Conservation (phyloP, 495 filamentous ascomycete species). For the Penicillium canescens region DNA sequence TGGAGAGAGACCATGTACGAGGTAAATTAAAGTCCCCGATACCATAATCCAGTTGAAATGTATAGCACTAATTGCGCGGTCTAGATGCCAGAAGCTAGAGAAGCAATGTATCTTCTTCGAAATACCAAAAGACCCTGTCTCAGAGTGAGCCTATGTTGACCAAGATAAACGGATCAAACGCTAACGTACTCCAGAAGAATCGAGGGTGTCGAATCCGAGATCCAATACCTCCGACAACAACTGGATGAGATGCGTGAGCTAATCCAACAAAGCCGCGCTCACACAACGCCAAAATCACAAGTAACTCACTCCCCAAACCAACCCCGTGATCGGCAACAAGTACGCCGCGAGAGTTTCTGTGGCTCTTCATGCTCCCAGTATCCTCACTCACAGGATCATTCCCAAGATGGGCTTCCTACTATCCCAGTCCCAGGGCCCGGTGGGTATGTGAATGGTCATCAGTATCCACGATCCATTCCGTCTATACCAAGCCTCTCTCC, state of each 20-base stretch:
- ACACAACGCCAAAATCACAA: slow-evolving; percentile 1
- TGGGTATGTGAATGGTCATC: slow-evolving; percentile 1
- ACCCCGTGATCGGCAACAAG: slow-evolving; percentile 5
- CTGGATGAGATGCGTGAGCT: slow-evolving; percentile 29
- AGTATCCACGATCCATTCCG: slow-evolving; percentile 11
- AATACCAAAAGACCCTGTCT: slow-evolving; percentile 34
- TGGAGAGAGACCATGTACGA: slow-evolving; percentile 38
- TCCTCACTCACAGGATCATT: background rate
- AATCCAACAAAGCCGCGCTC: slow-evolving; percentile 11
- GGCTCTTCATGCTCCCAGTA: slow-evolving; percentile 10
- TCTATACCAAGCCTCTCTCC: slow-evolving; percentile 12
- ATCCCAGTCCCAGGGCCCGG: background rate
- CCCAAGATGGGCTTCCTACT: background rate
- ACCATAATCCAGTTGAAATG: background rate
- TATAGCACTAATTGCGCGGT: background rate
- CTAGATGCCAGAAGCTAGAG: slow-evolving; percentile 34
- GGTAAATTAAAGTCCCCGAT: slow-evolving; percentile 14
- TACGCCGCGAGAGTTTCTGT: slow-evolving; percentile 6
- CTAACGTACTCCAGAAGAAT: slow-evolving; percentile 23
- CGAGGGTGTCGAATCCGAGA: slow-evolving; percentile 35
- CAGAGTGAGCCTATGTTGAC: slow-evolving; percentile 18
- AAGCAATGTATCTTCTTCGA: slow-evolving; percentile 42
- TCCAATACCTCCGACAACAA: slow-evolving; percentile 29
- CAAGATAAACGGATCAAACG: background rate
- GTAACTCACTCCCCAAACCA: slow-evolving; percentile 4